Evolutionary conservation across 352 stramenopile genomes (phyloP), one percentile per base, ranked within the genome.

Genomic region (Phytophthora pini): DNA sequence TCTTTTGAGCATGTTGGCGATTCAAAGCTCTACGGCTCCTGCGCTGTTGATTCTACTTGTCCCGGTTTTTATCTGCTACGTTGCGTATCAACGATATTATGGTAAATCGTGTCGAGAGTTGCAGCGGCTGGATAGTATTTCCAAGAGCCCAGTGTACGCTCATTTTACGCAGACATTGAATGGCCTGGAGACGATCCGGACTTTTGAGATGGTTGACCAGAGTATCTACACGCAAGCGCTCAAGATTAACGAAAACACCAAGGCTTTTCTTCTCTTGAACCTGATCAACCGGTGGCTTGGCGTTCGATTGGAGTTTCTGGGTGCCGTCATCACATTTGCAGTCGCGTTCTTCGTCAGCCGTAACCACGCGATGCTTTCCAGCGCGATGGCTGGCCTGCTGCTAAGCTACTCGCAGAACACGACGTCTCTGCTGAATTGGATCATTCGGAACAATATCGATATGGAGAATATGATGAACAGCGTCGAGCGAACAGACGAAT

Each of bases 401-500:
- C 84, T 99, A 9, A 97, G 87, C 34, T 99, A 98, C 75, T 94
- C 97, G 27, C 72, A 98, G 13, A 87, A 68, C 36, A 88, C 98
- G 39, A 98, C 95, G 5, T 85, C 88, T 34, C 65, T 90, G n/a
- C 80, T 99, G 5, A 98, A 98, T 66, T 99, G 95, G 95, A 94
- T 93, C 44, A 94, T 99, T 36, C 87, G 95, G 44, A 98, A 91
- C 82, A 88, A 89, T 15, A 96, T 89, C 57, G 95, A 99, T 57
- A 79, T 98, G 51, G 95, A 99, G 59, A 97, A 96, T 32, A 91
- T 98, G 57, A 97, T 99, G 80, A 94, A 98, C 46, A 92, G 92
- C 39, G 93, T 99, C 6, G 94, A 99, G 63, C 77, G 83, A 31
- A 82, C 76, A 5, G 68, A 82, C 11, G 72, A 88, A 24, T 92